Evolutionary conservation across 805 yeast genomes (phyloP).

Genomic region (Candida piceae): DNA sequence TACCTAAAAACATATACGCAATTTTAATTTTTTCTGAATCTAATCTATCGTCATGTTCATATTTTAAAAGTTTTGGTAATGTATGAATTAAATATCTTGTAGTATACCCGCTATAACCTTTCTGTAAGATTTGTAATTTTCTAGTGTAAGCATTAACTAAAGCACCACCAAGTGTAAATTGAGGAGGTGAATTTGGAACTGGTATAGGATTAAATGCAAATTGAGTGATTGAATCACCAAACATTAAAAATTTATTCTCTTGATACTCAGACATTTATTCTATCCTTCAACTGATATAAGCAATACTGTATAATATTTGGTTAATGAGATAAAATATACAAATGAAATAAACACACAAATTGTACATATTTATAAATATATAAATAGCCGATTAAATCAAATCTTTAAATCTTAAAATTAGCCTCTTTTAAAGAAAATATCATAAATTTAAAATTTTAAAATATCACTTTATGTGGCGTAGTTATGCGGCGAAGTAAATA

Average conservation of each 20-base stretch:
- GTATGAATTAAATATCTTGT: slow-evolving; percentile 53
- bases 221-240: slow-evolving; percentile 36
- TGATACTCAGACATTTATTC: slow-evolving; percentile 21
- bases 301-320: no score
- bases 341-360: no score
- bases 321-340: no score
- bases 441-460: no score
- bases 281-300: no score
- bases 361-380: no score
- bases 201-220: slow-evolving; percentile 23
- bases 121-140: slow-evolving; percentile 58
- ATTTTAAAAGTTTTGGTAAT: slow-evolving; percentile 44
- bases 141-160: slow-evolving; percentile 44
- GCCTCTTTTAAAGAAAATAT: no score
- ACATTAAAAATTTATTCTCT: slow-evolving; percentile 25
- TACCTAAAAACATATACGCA: slow-evolving; percentile 68
- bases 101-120: slow-evolving; percentile 80
- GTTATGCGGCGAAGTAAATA: no score
- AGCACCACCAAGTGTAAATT: slow-evolving; percentile 29
- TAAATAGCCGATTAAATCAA: no score
- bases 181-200: slow-evolving; percentile 3
- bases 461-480: no score
- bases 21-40: slow-evolving; percentile 30
- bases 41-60: slow-evolving; percentile 36
- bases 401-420: no score